Evolutionary conservation across 2,329 filamentous ascomycete genomes (phyloP).

Genomic region (Sclerotinia trifoliorum): DNA sequence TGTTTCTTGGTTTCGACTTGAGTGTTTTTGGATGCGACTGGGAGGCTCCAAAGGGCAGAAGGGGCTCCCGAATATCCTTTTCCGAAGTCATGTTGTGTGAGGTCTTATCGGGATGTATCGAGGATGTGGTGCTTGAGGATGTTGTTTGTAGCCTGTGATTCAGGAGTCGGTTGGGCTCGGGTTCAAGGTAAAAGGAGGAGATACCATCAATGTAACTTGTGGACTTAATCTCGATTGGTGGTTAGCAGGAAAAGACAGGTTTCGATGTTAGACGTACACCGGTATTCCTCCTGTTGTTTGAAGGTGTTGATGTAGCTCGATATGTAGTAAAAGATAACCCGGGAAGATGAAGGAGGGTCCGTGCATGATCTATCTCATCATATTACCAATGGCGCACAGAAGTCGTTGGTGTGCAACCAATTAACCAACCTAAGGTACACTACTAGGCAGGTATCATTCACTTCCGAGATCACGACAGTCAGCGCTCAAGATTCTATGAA

Average conservation of each 20-base stretch:
- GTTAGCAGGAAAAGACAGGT: not conserved
- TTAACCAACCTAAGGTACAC: not conserved
- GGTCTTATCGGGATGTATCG: not conserved
- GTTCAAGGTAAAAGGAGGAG: not conserved
- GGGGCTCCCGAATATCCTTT: not conserved
- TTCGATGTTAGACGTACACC: too few species aligned
- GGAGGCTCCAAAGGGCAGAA: not conserved
- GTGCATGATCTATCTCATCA: not conserved
- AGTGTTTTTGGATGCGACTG: not conserved
- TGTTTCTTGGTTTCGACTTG: not conserved
- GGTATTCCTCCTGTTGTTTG: not conserved
- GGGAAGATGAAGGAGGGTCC: conserved; percentile 1
- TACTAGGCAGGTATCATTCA: not conserved
- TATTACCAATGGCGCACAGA: too few species aligned
- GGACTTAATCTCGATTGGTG: not conserved
- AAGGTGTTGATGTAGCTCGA: not conserved
- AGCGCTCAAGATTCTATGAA: not conserved
- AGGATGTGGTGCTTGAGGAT: not conserved
- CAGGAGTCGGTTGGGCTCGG: not conserved
- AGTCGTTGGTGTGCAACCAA: not conserved
- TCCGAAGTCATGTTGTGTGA: not conserved
- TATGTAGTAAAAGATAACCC: not conserved
- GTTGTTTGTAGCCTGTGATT: not conserved
- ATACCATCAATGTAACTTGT: not conserved
- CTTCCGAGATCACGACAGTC: too few species aligned